A percentile compares a stretch with the other conserved stretches of the same genome.
Conservation (phyloP, 108 stramenopile genomes). For the Nannochloropsis granulata region DNA sequence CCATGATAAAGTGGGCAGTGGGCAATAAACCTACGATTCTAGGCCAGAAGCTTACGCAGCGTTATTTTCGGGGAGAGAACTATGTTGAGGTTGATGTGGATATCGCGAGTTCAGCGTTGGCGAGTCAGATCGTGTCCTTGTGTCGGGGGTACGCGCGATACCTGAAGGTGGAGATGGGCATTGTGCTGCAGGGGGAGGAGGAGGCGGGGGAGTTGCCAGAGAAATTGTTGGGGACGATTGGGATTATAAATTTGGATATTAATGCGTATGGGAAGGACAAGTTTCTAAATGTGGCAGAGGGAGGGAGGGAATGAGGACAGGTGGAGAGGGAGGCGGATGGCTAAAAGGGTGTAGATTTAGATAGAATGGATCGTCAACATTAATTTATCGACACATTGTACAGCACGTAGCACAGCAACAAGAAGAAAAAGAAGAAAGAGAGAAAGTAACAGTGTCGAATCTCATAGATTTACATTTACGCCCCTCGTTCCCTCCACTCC, state of each 20-base stretch:
- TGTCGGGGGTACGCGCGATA: conserved; percentile 17
- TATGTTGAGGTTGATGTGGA: conserved; percentile 46
- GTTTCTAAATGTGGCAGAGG: background rate
- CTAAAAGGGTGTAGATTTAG: too few relatives aligned
- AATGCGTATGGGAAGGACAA: background rate
- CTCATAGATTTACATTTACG: too few relatives aligned
- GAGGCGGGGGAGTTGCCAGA: background rate
- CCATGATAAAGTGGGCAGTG: conserved; percentile 33
- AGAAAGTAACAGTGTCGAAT: too few relatives aligned
- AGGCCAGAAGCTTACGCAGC: conserved; percentile 38
- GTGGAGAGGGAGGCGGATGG: too few relatives aligned
- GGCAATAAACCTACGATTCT: conserved; percentile 41
- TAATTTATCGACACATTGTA: too few relatives aligned
- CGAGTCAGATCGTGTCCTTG: conserved; percentile 29
- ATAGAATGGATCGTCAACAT: too few relatives aligned
- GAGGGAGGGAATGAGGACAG: background rate
- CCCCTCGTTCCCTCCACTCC: too few relatives aligned
- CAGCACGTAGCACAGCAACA: too few relatives aligned
- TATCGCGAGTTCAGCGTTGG: conserved; percentile 26
- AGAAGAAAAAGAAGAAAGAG: too few relatives aligned
- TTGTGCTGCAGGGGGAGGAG: conserved; percentile 32
- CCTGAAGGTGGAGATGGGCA: conserved; percentile 39
- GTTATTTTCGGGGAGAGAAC: conserved; percentile 31
- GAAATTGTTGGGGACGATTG: background rate
- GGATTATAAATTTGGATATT: background rate